Evolutionary conservation across 345 rosid species (phyloP).

Genomic region (Nasturtium officinale): DNA sequence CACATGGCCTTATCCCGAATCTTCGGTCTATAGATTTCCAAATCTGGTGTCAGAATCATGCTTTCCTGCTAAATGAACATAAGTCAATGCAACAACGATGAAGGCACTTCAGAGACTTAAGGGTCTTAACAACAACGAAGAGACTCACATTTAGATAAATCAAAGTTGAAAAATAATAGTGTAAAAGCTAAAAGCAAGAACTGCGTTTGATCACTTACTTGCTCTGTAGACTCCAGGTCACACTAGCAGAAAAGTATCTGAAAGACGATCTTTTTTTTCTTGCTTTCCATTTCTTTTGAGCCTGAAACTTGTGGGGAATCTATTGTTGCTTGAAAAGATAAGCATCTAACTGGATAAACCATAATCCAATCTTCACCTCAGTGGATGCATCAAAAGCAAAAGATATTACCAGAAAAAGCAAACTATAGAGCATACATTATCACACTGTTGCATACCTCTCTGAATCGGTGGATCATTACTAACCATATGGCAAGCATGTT

Average conservation of each 20-base stretch:
- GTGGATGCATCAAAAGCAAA: conserved; percentile 41
- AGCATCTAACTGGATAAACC: conserved; percentile 46
- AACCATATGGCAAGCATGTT: conserved; percentile 34
- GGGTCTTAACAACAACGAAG: conserved; percentile 5
- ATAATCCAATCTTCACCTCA: conserved; percentile 36
- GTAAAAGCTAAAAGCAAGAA: conserved; percentile 33
- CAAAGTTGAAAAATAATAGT: conserved; percentile 11
- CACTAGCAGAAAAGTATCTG: conserved; percentile 14
- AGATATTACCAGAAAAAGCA: conserved; percentile 19
- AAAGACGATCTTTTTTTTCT: conserved; percentile 21
- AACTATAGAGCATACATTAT: conserved; percentile 17
- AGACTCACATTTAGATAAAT: conserved; percentile 10
- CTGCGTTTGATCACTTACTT: conserved; percentile 24
- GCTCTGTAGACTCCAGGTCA: conserved; percentile 41
- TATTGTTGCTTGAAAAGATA: conserved; percentile 41
- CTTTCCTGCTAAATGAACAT: conserved; percentile 10
- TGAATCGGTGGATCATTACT: conserved; percentile 33
- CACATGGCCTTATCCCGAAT: conserved; percentile 45
- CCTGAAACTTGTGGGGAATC: conserved; percentile 44
- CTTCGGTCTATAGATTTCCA: conserved; percentile 30
- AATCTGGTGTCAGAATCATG: conserved; percentile 37
- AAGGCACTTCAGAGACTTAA: not conserved
- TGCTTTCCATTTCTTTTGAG: conserved; percentile 37
- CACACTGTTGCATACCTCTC: conserved; percentile 22
- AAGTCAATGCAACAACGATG: conserved; percentile 26